Evolutionary conservation across 179 eudicot genomes (phyloP).

Genomic region (Nepenthes alata): DNA sequence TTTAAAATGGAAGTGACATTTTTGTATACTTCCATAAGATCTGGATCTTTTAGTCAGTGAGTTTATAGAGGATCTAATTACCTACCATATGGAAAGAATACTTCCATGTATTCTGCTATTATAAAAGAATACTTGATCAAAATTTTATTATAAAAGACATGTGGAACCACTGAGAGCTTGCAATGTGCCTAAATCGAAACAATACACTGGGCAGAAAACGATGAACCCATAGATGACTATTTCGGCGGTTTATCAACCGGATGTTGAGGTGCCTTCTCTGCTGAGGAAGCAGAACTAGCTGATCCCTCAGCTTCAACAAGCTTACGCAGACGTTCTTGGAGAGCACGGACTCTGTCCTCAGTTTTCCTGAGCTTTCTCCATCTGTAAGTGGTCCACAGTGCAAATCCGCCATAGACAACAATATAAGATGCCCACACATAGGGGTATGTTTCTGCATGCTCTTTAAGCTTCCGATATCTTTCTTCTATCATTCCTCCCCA

Average conservation of each 20-base stretch:
- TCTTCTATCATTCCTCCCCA: conserved; percentile 24
- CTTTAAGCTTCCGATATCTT: conserved; percentile 36
- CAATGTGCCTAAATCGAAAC: background rate
- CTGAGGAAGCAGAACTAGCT: conserved; percentile 20
- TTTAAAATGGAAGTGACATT: too few species aligned
- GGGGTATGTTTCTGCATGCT: conserved; percentile 58
- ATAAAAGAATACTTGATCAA: too few species aligned
- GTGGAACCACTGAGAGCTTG: background rate
- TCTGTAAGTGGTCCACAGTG: conserved; percentile 58
- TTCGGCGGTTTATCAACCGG: conserved; percentile 17
- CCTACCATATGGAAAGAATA: background rate
- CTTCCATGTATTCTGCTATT: background rate
- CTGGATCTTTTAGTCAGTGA: too few species aligned
- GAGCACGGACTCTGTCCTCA: conserved; percentile 61
- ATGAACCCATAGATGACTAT: conserved; percentile 1
- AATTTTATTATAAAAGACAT: too few species aligned
- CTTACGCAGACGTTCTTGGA: conserved; percentile 55
- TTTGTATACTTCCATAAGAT: too few species aligned
- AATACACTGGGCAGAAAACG: background rate
- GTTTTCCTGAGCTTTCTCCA: conserved; percentile 66
- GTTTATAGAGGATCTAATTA: too few species aligned
- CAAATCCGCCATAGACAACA: conserved; percentile 68
- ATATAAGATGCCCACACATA: conserved; percentile 72
- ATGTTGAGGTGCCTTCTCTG: conserved; percentile 11
- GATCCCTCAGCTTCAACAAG: conserved; percentile 44